These are phyloP conservation scores for Monosporozyma yasuniensis DNA, from an alignment of 805 yeast genomes.

Conservation along the genomic window DNA sequence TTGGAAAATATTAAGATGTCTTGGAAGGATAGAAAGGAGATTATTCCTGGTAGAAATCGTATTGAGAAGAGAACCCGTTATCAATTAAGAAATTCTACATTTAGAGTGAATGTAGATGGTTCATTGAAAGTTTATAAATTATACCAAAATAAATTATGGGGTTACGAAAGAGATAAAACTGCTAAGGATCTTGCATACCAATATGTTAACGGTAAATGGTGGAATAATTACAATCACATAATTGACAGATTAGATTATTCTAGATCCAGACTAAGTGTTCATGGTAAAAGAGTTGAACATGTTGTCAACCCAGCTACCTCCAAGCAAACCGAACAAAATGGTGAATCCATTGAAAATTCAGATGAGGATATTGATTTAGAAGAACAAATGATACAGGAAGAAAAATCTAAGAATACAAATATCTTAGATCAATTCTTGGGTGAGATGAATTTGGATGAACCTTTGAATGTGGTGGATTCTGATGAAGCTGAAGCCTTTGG, in stretches of 20 bases:
- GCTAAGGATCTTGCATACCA: conserved; percentile 53
- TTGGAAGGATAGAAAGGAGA: conserved; percentile 37
- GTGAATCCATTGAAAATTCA: conserved; percentile 4
- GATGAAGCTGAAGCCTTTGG: conserved; percentile 34
- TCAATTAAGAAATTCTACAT: conserved; percentile 40
- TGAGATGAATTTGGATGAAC: conserved; percentile 45
- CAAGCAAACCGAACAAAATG: background rate
- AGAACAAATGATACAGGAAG: conserved; percentile 31
- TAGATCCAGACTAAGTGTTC: conserved; percentile 15
- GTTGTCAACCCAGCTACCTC: background rate
- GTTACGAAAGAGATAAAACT: conserved; percentile 61
- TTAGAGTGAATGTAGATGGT: conserved; percentile 56
- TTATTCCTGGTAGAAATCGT: conserved; percentile 55
- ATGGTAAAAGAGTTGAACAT: background rate
- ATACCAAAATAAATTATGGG: conserved; percentile 84
- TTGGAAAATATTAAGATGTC: conserved; percentile 30
- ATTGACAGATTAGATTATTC: conserved; percentile 47
- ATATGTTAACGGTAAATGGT: conserved; percentile 65
- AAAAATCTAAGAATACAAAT: conserved; percentile 36
- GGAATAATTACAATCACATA: conserved; percentile 68
- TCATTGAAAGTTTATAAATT: conserved; percentile 47
- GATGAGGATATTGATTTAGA: conserved; percentile 26
- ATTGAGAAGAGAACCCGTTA: conserved; percentile 39
- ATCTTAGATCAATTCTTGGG: conserved; percentile 42
- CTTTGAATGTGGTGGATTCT: conserved; percentile 35